These are phyloP conservation scores for Acidomyces sp. DNA, from an alignment of 495 filamentous ascomycete genomes.

Conservation along the genomic window DNA sequence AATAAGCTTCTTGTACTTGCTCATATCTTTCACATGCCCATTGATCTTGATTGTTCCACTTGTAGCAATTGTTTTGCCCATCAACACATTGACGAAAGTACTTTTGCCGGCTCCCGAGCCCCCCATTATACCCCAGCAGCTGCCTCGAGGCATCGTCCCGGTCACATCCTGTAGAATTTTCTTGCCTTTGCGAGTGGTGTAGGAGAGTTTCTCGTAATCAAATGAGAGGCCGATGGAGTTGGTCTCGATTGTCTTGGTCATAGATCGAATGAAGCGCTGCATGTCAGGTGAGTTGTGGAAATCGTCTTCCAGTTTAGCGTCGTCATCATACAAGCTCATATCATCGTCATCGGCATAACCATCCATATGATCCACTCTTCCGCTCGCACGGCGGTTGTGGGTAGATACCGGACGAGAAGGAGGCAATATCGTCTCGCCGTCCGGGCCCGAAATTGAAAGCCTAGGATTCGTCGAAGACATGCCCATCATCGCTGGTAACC, in stretches of 20 bases:
- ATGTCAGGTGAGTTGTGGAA: constrained; percentile 14
- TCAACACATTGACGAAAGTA: constrained; percentile 27
- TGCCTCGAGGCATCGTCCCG: constrained; percentile 37
- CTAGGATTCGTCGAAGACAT: constrained; percentile 1
- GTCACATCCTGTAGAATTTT: constrained; percentile 39
- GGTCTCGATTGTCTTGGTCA: constrained; percentile 37
- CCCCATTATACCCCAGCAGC: constrained; percentile 34
- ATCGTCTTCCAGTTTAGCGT: constrained; percentile 25
- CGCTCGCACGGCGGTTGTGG: constrained; percentile 11
- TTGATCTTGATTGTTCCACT: constrained; percentile 33
- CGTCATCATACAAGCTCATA: constrained; percentile 13
- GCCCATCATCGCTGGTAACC: background rate
- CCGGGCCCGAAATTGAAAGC: constrained; percentile 6
- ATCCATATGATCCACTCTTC: constrained; percentile 18
- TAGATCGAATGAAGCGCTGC: constrained; percentile 35
- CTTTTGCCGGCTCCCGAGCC: constrained; percentile 28
- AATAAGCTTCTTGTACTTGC: constrained; percentile 26
- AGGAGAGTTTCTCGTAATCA: constrained; percentile 31
- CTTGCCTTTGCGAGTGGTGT: constrained; percentile 32
- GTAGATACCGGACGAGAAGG: background rate
- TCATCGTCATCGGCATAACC: constrained; percentile 14
- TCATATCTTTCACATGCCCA: constrained; percentile 25
- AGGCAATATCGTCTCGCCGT: background rate
- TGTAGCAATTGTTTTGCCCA: constrained; percentile 21
- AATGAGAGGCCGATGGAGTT: constrained; percentile 40